A percentile compares a stretch with the other conserved stretches of the same genome.
phyloP scores from a whole-genome alignment of 192 early-diverging fungal species.

The Mycoemilia scoparia region DNA sequence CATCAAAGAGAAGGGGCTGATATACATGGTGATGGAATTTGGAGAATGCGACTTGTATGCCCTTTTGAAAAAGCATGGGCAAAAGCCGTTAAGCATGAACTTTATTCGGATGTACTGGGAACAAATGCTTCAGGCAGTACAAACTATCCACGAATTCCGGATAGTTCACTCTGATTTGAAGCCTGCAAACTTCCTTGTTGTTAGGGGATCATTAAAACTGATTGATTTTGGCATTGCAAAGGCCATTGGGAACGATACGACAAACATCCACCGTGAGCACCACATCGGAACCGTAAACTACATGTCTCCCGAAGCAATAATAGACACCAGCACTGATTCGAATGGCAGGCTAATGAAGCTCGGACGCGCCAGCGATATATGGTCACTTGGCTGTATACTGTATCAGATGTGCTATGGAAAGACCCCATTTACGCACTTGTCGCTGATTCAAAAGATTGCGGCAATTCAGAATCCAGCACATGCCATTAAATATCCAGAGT shows the following conservation, averaged over 20 bases:
- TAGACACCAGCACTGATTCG: conserved; percentile 19
- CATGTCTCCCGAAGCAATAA: conserved; percentile 86
- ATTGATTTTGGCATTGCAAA: conserved; percentile 99
- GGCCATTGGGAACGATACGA: conserved; percentile 78
- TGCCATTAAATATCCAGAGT: conserved; percentile 40
- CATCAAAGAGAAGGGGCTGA: conserved; percentile 32
- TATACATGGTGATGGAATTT: conserved; percentile 76
- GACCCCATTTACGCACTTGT: conserved; percentile 62
- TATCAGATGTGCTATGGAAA: conserved; percentile 80
- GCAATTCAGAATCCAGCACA: conserved; percentile 52
- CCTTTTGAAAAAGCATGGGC: conserved; percentile 30
- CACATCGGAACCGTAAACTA: conserved; percentile 86
- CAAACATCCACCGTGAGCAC: conserved; percentile 74
- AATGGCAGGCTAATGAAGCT: conserved; percentile 34
- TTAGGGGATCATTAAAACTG: conserved; percentile 67
- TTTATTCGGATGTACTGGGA: conserved; percentile 73
- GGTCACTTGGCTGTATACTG: conserved; percentile 85
- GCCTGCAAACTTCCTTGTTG: conserved; percentile 88
- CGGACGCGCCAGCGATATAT: conserved; percentile 68
- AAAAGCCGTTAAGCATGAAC: conserved; percentile 40
- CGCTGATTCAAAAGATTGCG: conserved; percentile 44
- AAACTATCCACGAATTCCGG: conserved; percentile 65
- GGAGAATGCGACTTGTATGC: conserved; percentile 75
- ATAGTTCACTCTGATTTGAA: conserved; percentile 91
- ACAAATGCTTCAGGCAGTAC: conserved; percentile 85